phyloP scores from a whole-genome alignment of 257 asterid species.

The Fraxinus quadrangulata region DNA sequence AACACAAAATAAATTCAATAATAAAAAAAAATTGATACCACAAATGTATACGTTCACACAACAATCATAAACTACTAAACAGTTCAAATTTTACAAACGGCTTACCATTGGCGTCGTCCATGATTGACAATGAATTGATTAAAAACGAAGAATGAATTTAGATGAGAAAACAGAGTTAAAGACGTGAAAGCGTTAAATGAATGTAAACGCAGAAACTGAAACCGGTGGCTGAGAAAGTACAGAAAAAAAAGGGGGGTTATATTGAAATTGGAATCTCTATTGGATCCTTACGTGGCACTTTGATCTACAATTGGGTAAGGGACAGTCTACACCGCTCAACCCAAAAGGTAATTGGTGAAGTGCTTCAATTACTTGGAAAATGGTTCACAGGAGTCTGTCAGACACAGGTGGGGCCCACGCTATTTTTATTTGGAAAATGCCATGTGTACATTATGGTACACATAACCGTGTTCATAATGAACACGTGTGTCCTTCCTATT shows the following conservation, averaged over 20 bases:
- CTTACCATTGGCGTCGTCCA: slow-evolving; percentile 43
- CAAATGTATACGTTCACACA: neutral
- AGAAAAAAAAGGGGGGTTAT: neutral
- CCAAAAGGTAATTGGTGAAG: too few relatives aligned
- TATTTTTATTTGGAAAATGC: too few relatives aligned
- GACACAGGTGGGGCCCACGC: too few relatives aligned
- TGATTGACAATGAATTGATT: slow-evolving; percentile 10
- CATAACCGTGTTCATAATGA: too few relatives aligned
- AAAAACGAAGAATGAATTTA: neutral
- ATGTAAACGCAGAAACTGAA: neutral
- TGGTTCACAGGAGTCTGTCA: too few relatives aligned
- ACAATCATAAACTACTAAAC: neutral
- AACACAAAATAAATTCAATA: neutral
- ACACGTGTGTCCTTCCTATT: too few relatives aligned
- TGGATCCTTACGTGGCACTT: neutral
- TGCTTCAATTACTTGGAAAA: too few relatives aligned
- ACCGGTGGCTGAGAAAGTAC: neutral
- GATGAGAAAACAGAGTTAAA: neutral
- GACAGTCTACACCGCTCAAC: neutral
- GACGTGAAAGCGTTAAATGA: neutral
- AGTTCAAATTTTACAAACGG: neutral
- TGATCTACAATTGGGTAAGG: neutral
- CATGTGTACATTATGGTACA: too few relatives aligned
- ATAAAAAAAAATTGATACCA: neutral
- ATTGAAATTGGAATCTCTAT: neutral